Evolutionary conservation across 2,329 filamentous ascomycete genomes (phyloP).

Genomic region (Colletotrichum kahawae): DNA sequence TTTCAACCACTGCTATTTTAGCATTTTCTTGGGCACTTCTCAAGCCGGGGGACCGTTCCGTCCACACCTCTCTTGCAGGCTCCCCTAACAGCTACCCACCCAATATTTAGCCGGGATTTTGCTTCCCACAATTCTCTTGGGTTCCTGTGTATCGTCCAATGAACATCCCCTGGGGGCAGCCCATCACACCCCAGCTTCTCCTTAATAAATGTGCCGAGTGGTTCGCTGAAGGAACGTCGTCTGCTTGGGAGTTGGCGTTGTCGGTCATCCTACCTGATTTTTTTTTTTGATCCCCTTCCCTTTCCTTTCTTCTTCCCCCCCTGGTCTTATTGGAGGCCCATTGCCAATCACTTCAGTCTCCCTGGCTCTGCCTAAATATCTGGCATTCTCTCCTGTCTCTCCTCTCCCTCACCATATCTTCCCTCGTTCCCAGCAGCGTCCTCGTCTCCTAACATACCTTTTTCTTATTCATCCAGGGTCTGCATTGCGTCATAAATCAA

Average conservation of each 20-base stretch:
- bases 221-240: constrained; percentile 10
- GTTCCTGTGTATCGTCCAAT: constrained; percentile 12
- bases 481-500: constrained; percentile 9
- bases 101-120: constrained; percentile 19
- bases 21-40: background rate
- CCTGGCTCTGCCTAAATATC: constrained; percentile 22
- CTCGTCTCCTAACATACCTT: background rate
- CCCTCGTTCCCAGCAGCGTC: background rate
- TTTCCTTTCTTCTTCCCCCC: background rate
- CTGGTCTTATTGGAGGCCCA: background rate
- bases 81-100: constrained; percentile 11
- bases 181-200: constrained; percentile 25
- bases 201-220: constrained; percentile 25
- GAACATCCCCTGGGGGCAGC: constrained; percentile 10
- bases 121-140: constrained; percentile 10
- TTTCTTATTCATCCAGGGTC: background rate
- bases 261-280: constrained; percentile 6
- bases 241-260: constrained; percentile 8
- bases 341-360: constrained; percentile 21
- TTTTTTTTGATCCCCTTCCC: background rate
- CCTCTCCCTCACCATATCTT: constrained; percentile 3
- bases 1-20: constrained; percentile 3
- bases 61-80: constrained; percentile 10
- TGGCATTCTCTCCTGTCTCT: constrained; percentile 17
- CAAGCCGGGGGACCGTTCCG: constrained; percentile 14